Percentiles rank a stretch among this genome's conserved stretches.
phyloP scores from a whole-genome alignment of 345 rosid species.

The Salix viminalis region DNA sequence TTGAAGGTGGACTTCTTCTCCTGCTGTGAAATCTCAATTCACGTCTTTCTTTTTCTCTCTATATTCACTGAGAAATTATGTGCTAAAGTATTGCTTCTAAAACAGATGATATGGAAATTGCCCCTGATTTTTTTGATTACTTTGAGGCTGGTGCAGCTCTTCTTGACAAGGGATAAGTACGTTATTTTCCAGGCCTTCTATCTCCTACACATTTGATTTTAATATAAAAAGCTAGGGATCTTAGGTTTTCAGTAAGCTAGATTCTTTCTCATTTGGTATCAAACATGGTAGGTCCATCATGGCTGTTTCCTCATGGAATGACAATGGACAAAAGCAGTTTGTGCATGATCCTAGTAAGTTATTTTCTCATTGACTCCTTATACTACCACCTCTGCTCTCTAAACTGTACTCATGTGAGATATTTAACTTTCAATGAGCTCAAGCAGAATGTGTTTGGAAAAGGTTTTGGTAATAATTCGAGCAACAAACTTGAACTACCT shows the following conservation, averaged over 20 bases:
- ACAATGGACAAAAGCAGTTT: conserved; percentile 97
- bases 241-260: not conserved
- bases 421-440: not conserved
- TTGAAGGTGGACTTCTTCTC: conserved; percentile 60
- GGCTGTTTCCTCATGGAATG: conserved; percentile 99
- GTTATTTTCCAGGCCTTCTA: conserved; percentile 21
- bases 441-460: not conserved
- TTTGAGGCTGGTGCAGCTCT: conserved; percentile 91
- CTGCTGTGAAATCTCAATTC: not conserved
- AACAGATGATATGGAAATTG: conserved; percentile 98
- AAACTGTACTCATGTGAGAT: not conserved
- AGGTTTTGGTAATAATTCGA: not conserved
- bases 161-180: conserved; percentile 89
- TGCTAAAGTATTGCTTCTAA: conserved; percentile 26
- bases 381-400: not conserved
- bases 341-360: conserved; percentile 90
- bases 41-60: not conserved
- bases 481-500: not conserved
- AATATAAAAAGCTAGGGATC: not conserved
- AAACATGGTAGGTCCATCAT: conserved; percentile 70
- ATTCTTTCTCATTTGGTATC: not conserved
- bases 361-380: not conserved
- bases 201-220: conserved; percentile 5
- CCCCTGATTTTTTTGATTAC: conserved; percentile 92
- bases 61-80: not conserved